Percentiles rank a stretch among this genome's conserved stretches.
phyloP scores from a whole-genome alignment of 805 yeast species.

The Candida anglica region DNA sequence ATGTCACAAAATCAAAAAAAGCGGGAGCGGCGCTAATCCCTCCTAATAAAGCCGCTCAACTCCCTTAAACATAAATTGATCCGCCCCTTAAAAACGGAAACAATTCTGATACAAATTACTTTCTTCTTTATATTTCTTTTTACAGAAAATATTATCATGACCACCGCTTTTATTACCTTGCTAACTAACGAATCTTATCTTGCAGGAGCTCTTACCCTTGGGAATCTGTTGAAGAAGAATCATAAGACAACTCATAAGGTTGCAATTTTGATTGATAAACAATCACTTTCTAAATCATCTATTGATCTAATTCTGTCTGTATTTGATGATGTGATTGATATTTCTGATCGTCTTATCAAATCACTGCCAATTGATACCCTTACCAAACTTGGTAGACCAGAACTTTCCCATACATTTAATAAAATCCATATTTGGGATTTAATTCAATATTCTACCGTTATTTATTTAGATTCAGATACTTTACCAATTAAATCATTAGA shows the following conservation, averaged over 20 bases:
- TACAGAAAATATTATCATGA: not conserved
- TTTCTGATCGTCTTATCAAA: constrained; percentile 13
- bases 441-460: constrained; percentile 15
- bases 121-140: not conserved
- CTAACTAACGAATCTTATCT: constrained; percentile 22
- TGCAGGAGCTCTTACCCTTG: constrained; percentile 24
- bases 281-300: constrained; percentile 12
- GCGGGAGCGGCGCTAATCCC: no score
- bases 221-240: constrained; percentile 13
- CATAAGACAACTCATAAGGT: constrained; percentile 14
- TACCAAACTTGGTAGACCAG: constrained; percentile 19
- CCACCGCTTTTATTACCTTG: constrained; percentile 21
- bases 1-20: no score
- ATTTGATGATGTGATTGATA: constrained; percentile 23
- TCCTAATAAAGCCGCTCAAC: no score
- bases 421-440: constrained; percentile 24
- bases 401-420: constrained; percentile 22
- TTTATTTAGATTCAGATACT: constrained; percentile 26
- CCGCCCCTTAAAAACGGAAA: no score
- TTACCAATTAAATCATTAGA: constrained; percentile 19
- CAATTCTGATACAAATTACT: not conserved
- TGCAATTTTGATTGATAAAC: constrained; percentile 14
- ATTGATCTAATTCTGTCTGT: constrained; percentile 14
- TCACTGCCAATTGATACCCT: constrained; percentile 16
- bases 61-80: no score